These are phyloP conservation scores for Coemansia sp. DNA, from an alignment of 192 early-diverging fungal species.

Conservation along the genomic window DNA sequence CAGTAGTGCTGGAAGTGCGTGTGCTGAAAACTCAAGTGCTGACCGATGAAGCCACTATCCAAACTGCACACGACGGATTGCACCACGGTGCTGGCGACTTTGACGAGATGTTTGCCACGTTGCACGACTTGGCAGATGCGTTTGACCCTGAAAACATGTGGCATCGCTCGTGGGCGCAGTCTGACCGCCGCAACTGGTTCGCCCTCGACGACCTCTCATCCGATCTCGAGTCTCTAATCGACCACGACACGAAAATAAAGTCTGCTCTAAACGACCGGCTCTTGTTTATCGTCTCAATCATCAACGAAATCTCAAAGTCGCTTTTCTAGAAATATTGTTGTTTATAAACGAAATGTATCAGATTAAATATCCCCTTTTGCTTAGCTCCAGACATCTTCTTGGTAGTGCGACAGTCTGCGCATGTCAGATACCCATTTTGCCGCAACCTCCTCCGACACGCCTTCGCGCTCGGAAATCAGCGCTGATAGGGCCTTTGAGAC, in stretches of 20 bases:
- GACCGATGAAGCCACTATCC: neutral
- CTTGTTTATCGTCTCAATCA: no score
- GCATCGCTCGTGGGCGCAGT: neutral
- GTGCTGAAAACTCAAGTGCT: no score
- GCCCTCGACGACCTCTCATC: neutral
- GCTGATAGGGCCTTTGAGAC: constrained; percentile 68
- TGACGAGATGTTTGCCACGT: neutral
- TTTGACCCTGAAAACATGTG: neutral
- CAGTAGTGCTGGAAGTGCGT: no score
- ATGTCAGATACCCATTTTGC: constrained; percentile 83
- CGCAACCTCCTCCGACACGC: constrained; percentile 67
- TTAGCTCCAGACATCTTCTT: constrained; percentile 94
- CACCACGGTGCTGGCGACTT: neutral
- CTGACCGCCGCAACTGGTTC: neutral
- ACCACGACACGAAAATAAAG: neutral
- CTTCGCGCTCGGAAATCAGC: constrained; percentile 66
- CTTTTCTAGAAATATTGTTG: neutral
- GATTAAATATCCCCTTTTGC: neutral
- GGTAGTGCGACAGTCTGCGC: constrained; percentile 76
- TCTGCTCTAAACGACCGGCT: no score
- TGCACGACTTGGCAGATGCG: neutral
- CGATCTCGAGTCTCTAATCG: neutral
- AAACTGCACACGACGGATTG: no score
- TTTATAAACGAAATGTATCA: neutral
- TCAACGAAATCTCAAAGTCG: neutral